Base-by-base conservation (phyloP, 2,329 filamentous ascomycete genomes). In the Thielaviopsis musarum region DNA sequence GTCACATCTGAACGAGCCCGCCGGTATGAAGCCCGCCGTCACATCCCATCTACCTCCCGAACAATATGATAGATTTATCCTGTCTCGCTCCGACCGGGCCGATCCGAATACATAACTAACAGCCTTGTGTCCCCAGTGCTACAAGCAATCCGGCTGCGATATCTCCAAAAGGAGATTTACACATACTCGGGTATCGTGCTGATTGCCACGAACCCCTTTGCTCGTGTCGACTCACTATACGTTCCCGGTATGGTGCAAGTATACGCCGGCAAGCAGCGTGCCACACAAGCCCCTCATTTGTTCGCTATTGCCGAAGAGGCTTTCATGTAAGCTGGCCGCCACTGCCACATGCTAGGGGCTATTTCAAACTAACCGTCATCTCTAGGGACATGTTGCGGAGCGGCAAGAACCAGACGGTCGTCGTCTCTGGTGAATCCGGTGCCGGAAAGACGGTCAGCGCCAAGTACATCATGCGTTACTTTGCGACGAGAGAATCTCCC, bases 381-480 rank as follows among this genome's bases (percentile, higher is more conserved):
- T 58, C 17, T 28, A 93, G 88, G 69, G 93, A 98, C 76, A 98
- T 98, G 93, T 75, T 98, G 69, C 87, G 93, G 65, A 93, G 96
- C 74, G 80, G 81, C 66, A 91, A 90, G 73, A 98, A 98, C 74
- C 93, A 98, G 76, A 98, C 93, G 48, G 88, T 98, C 64, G 93
- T 98, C 58, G 93, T 98, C n/a, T 98, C 93, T 41, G 93, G 93
- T 70, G 93, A 98, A 73, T 98, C 93, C 59, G 93, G 93, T 80
- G 93, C 93, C 64, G 93, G 93, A 69, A 98, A 98, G 77, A 98
- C 93, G 5, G 93, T 98, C 71, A 97, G 91, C 73, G 93, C 93
- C 67, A 98, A 98, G 76, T 97, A 98, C 74, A 97, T 98, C 70
- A 98, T 98, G 93, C 84, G 93, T 68, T 98, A 98, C 76, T 98